Evolutionary conservation across 1,284 basidiomycete species (phyloP), one percentile per base, ranked within the genome.

Genomic region (Sphagnurus paluster): DNA sequence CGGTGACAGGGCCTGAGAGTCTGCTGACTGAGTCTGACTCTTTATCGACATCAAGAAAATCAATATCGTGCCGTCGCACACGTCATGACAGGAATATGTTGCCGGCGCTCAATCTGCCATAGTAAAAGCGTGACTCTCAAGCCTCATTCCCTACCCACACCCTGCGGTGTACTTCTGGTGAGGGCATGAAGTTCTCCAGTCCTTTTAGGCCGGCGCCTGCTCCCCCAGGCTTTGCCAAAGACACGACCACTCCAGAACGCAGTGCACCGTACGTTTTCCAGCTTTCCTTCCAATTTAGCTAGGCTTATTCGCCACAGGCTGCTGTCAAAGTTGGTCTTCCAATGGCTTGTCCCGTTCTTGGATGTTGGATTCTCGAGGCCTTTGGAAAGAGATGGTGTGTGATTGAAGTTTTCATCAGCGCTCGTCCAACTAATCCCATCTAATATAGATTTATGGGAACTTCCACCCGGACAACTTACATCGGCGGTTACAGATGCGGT

Each of bases 341-440:
- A 70, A 20, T 82, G 80, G 79, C 54, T 82, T 0, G 64, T 64
- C 28, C 69, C 78, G 0, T 75, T 82, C 44, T 66, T 81, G 3
- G 59, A 68, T 20, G 78, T 81, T 21, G 79, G 79, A 1, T 82
- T 75, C 52, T 76, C 77, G 13, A 66, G 79, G 30, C 79, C 79
- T 0, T 54, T 81, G 11, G 65, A 80, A 61, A 72, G 76, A 61
- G 78, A 81, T 36, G 80, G 80, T 76, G 30, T 16, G 30, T 7
- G 30, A 9, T n/a, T 7, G 30, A 16, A 13, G n/a, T 33, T 8
- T 10, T n/a, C n/a, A n/a, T n/a, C n/a, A n/a, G n/a, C n/a, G n/a
- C n/a, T n/a, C n/a, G 30, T 13, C 30, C 8, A 33, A 16, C 30
- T 3, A 8, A 10, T 14, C 30, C 8, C 17, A 14, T 14, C 30